Conservation (phyloP, 371 early-diverging fungal species). For the Modicella reniformis region DNA sequence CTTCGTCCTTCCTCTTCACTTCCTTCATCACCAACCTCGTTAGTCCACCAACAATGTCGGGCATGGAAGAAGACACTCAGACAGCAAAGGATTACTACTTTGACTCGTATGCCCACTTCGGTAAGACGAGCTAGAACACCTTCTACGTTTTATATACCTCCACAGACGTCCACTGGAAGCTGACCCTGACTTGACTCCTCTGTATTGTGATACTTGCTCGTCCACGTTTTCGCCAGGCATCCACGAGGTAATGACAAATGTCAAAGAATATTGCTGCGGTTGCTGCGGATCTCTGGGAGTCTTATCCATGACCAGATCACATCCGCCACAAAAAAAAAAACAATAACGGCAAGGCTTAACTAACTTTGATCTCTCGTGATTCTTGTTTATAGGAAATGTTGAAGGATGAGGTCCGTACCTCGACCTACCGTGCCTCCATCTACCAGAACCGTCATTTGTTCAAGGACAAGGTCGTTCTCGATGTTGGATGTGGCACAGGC, state of each 20-base stretch:
- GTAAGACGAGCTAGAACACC: slow-evolving; percentile 56
- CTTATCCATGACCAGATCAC: background rate
- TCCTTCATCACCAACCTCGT: background rate
- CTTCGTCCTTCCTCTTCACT: slow-evolving; percentile 1
- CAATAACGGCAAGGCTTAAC: too few relatives aligned
- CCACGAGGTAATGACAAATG: slow-evolving; percentile 56
- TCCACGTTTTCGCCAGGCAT: slow-evolving; percentile 57
- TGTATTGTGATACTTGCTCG: background rate
- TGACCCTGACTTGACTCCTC: too few relatives aligned
- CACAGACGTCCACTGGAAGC: background rate
- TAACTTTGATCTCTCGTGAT: background rate
- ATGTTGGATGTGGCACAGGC: slow-evolving; percentile 98
- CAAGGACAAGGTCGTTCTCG: slow-evolving; percentile 95
- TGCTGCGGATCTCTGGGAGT: too few relatives aligned
- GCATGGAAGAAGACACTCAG: slow-evolving; percentile 54
- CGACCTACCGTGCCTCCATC: slow-evolving; percentile 91
- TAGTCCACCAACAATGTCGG: slow-evolving; percentile 36
- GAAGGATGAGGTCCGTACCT: slow-evolving; percentile 95
- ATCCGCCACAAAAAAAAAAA: background rate
- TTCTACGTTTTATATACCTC: background rate
- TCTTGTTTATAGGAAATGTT: slow-evolving; percentile 81
- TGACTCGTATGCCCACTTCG: slow-evolving; percentile 95
- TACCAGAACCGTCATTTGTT: slow-evolving; percentile 93
- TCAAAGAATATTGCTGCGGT: too few relatives aligned
- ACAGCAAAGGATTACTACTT: slow-evolving; percentile 91